These are phyloP conservation scores for Staphylotrichum longicolle DNA, from an alignment of 495 filamentous ascomycete species.

Conservation along the genomic window DNA sequence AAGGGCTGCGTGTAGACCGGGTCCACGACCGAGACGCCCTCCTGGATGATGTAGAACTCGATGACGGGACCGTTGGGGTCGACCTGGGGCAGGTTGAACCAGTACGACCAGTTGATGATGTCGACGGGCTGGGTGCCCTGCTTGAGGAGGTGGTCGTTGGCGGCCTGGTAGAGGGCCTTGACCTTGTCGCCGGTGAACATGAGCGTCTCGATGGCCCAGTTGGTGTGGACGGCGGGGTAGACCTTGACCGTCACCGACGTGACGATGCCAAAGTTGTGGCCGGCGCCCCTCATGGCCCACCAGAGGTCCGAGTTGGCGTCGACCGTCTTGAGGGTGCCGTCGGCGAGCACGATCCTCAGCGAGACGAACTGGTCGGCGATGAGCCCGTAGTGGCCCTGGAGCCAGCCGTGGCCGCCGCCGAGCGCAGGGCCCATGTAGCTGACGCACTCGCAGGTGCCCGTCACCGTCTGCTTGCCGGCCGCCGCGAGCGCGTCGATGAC, in stretches of 20 bases:
- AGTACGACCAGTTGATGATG: slow-evolving; percentile 54
- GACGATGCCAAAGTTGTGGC: slow-evolving; percentile 64
- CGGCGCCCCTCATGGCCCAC: slow-evolving; percentile 59
- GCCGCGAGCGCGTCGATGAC: slow-evolving; percentile 40
- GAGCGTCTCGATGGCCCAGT: slow-evolving; percentile 48
- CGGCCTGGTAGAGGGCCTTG: slow-evolving; percentile 46
- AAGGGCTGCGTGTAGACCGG: slow-evolving; percentile 46
- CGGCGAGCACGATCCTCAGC: slow-evolving; percentile 55
- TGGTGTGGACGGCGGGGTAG: slow-evolving; percentile 37
- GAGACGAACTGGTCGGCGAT: slow-evolving; percentile 57
- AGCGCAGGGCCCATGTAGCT: slow-evolving; percentile 55
- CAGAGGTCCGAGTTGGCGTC: slow-evolving; percentile 48
- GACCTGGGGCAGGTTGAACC: slow-evolving; percentile 41
- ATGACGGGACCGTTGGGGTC: slow-evolving; percentile 47
- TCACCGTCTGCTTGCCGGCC: slow-evolving; percentile 44
- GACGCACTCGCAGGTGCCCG: slow-evolving; percentile 57
- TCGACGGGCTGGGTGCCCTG: slow-evolving; percentile 42
- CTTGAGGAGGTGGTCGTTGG: slow-evolving; percentile 44
- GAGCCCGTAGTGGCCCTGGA: slow-evolving; percentile 59
- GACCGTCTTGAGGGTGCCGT: slow-evolving; percentile 47
- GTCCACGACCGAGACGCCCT: slow-evolving; percentile 46
- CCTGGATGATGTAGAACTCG: slow-evolving; percentile 51
- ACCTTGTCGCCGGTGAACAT: slow-evolving; percentile 51
- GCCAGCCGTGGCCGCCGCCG: slow-evolving; percentile 61
- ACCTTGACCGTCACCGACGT: slow-evolving; percentile 48